A percentile compares a stretch with the other conserved stretches of the same genome.
phyloP scores from a whole-genome alignment of 1,284 basidiomycete genomes.

The Schizopora paradoxa region DNA sequence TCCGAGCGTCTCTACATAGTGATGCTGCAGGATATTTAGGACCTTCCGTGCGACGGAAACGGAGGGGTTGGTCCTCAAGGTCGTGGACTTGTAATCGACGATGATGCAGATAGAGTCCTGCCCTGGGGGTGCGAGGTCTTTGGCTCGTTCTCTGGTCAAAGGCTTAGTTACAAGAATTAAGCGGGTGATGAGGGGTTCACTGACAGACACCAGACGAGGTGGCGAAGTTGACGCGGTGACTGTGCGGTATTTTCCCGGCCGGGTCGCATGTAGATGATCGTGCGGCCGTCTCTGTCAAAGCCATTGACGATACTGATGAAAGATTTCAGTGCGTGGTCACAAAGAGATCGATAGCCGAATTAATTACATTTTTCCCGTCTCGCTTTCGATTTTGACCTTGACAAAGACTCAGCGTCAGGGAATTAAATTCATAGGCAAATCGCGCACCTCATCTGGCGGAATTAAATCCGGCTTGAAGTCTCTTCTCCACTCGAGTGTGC shows the following conservation, averaged over 20 bases:
- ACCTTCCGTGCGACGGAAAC: conserved; percentile 76
- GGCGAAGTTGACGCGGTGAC: conserved; percentile 70
- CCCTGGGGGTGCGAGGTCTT: conserved; percentile 78
- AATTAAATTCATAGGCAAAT: not conserved
- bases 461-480: conserved; percentile 81
- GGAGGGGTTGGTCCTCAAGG: conserved; percentile 75
- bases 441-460: conserved; percentile 62
- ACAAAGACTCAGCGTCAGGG: not conserved
- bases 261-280: conserved; percentile 81
- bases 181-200: conserved; percentile 27
- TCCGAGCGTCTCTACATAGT: conserved; percentile 88
- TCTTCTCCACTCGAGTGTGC: conserved; percentile 76
- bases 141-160: conserved; percentile 66
- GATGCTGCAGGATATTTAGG: conserved; percentile 81
- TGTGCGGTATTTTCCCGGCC: conserved; percentile 77
- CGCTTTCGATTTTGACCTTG: conserved; percentile 64
- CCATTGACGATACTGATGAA: conserved; percentile 67
- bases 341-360: not conserved
- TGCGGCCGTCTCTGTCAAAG: conserved; percentile 77
- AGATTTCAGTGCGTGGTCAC: not conserved
- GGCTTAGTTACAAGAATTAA: conserved; percentile 12
- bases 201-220: conserved; percentile 80
- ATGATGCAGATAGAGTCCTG: conserved; percentile 79
- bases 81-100: conserved; percentile 80
- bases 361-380: conserved; percentile 78